These are phyloP conservation scores for Heliosperma pusillum DNA, from an alignment of 148 eudicot genomes.

Conservation along the genomic window DNA sequence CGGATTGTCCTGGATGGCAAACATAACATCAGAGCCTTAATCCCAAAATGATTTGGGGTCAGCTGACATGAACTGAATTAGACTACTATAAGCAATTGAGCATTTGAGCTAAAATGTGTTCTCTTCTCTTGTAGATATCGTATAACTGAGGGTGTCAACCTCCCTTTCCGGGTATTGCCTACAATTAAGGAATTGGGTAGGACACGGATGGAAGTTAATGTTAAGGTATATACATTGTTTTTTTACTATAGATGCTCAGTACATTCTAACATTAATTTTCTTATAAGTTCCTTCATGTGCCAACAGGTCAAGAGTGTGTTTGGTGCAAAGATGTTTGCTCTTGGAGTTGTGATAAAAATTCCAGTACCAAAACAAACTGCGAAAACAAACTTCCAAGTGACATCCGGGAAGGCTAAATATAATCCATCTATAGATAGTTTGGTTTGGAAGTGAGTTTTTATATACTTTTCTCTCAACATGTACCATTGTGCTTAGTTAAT, in stretches of 20 bases:
- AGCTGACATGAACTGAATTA: neutral
- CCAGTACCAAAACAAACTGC: slow-evolving; percentile 99
- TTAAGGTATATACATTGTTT: slow-evolving; percentile 61
- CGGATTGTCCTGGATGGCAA: too few species aligned
- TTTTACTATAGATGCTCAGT: neutral
- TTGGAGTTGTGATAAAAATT: slow-evolving; percentile 92
- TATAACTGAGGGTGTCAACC: slow-evolving; percentile 98
- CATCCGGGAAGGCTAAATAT: slow-evolving; percentile 93
- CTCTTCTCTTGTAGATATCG: slow-evolving; percentile 58
- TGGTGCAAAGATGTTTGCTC: slow-evolving; percentile 98
- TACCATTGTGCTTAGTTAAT: slow-evolving; percentile 6
- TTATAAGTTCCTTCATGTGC: slow-evolving; percentile 18
- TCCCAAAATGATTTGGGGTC: too few species aligned
- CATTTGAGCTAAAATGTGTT: neutral
- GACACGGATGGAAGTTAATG: slow-evolving; percentile 99
- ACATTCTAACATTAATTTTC: neutral
- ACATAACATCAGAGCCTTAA: too few species aligned
- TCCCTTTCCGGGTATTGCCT: slow-evolving; percentile 95
- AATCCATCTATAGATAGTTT: slow-evolving; percentile 91
- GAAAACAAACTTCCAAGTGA: slow-evolving; percentile 96
- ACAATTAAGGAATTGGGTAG: slow-evolving; percentile 96
- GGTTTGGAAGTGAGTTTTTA: slow-evolving; percentile 94
- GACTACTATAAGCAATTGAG: neutral
- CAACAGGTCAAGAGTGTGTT: slow-evolving; percentile 93
- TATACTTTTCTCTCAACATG: neutral